Percentiles rank a stretch among this genome's conserved stretches.
Conservation (phyloP, 129 eudicot species). For the Glebionis coronaria region DNA sequence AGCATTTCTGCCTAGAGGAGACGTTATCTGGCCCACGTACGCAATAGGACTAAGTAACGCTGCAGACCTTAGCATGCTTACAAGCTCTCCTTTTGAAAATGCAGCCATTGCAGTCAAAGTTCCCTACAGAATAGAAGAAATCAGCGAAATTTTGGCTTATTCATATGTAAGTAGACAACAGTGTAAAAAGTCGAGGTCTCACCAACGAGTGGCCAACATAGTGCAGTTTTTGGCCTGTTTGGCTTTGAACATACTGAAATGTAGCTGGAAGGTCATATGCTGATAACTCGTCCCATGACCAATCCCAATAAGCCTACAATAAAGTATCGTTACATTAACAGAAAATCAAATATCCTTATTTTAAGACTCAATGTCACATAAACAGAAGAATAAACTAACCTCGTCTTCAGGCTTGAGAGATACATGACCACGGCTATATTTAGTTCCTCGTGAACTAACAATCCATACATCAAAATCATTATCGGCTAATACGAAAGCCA, state of each 20-base stretch:
- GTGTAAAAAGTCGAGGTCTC: background rate
- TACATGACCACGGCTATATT: constrained; percentile 55
- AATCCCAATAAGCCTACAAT: constrained; percentile 68
- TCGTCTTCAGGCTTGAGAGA: constrained; percentile 53
- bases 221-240: constrained; percentile 60
- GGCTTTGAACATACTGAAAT: constrained; percentile 44
- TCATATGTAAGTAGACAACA: background rate
- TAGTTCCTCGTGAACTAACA: constrained; percentile 65
- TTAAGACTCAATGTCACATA: background rate
- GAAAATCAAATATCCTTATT: background rate
- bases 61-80: constrained; percentile 59
- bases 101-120: constrained; percentile 65
- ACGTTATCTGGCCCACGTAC: constrained; percentile 58
- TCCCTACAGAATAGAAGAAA: constrained; percentile 42
- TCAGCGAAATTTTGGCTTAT: background rate
- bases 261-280: constrained; percentile 69
- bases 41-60: constrained; percentile 67
- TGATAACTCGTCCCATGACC: constrained; percentile 80
- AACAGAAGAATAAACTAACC: constrained; percentile 23
- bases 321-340: background rate
- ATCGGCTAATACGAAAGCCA: constrained; percentile 66
- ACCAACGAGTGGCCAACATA: constrained; percentile 82
- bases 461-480: constrained; percentile 74
- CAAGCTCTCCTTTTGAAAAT: constrained; percentile 53
- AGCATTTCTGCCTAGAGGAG: constrained; percentile 51